Base-by-base conservation (phyloP, 2,329 filamentous ascomycete species). In the Pseudogymnoascus sp. region DNA sequence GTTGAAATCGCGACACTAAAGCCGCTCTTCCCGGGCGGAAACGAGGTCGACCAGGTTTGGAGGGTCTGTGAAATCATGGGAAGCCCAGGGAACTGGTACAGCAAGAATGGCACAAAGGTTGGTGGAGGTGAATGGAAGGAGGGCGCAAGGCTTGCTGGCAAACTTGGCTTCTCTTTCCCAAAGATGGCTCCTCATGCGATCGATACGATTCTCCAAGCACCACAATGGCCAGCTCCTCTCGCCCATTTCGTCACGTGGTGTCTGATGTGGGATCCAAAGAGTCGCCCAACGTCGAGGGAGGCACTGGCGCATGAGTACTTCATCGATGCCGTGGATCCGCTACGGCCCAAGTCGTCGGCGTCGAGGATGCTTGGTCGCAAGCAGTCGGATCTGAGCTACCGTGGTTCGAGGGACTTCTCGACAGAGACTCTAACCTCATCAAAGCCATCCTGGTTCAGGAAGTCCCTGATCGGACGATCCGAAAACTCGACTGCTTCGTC, bases 1-100 rank as follows among this genome's bases (percentile, higher is more conserved):
- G 95, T 99, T 10, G 95, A 99, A 75, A 90, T 99, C 66, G 95
- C 95, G 26, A 99, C 95, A 0, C 75, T 99, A 64, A 99, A 98
- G 79, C 95, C 95, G 16, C 80, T 99, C 10, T 99, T 99, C 81
- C 95, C 95, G 10, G 95, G 95, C 70, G 91, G 92, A 72, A 99
- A 99, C 74, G 95, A 99, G 78, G 95, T 99, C 1, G 95, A 99
- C 70, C 95, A 99, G 76, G 95, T 99, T 1, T 99, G 95, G 95
- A 88, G 95, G 69, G 91, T 99, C 0, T 99, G 95, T 74, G 95
- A 99, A 75, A 96, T 99, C 64, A 99, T 99, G 95, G 95, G 95
- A 60, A 98, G 93, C 78, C 95, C 95, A 2, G 95, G 95, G 50
- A 93, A 93, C 78, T 99, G 95, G 95, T 95, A 96, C 75, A 96